A percentile compares a stretch with the other conserved stretches of the same genome.
phyloP scores from a whole-genome alignment of 1,284 basidiomycete species.

The Irpex sp. region DNA sequence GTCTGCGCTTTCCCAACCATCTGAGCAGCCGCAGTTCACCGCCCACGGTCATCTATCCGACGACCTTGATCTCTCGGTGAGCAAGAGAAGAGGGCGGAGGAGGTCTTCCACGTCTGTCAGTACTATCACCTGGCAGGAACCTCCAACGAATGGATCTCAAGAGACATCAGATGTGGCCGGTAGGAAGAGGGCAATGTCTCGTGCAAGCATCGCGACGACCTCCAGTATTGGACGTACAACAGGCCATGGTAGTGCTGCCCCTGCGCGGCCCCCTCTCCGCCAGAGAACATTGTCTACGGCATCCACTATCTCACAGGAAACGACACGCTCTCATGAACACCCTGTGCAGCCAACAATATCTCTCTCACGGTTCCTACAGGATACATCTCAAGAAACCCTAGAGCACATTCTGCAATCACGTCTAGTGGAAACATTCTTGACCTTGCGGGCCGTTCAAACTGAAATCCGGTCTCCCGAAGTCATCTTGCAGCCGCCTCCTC shows the following conservation, averaged over 20 bases:
- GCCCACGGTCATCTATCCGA: slow-evolving; percentile 55
- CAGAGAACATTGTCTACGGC: slow-evolving; percentile 48
- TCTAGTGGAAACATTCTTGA: slow-evolving; percentile 76
- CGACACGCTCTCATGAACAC: slow-evolving; percentile 12
- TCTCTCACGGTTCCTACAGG: slow-evolving; percentile 39
- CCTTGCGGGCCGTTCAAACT: slow-evolving; percentile 34
- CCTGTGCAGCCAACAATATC: slow-evolving; percentile 23
- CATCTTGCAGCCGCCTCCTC: neutral
- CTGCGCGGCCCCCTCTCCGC: slow-evolving; percentile 34
- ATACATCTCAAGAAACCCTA: slow-evolving; percentile 62
- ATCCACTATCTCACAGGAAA: slow-evolving; percentile 29
- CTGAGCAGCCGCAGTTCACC: slow-evolving; percentile 54
- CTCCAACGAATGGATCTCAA: slow-evolving; percentile 37
- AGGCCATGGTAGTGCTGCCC: slow-evolving; percentile 9
- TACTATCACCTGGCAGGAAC: slow-evolving; percentile 43
- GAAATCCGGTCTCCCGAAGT: neutral
- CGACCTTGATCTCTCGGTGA: slow-evolving; percentile 62
- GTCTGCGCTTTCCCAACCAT: slow-evolving; percentile 64
- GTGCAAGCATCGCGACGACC: slow-evolving; percentile 17
- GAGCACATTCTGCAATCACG: slow-evolving; percentile 71
- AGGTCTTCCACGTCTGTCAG: slow-evolving; percentile 57
- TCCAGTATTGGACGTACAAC: slow-evolving; percentile 17
- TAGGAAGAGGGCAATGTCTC: slow-evolving; percentile 17
- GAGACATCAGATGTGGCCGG: slow-evolving; percentile 12
- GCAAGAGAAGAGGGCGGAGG: slow-evolving; percentile 55